These are phyloP conservation scores for Saccharomycopsis sp. DNA, from an alignment of 805 yeast species.

Conservation along the genomic window DNA sequence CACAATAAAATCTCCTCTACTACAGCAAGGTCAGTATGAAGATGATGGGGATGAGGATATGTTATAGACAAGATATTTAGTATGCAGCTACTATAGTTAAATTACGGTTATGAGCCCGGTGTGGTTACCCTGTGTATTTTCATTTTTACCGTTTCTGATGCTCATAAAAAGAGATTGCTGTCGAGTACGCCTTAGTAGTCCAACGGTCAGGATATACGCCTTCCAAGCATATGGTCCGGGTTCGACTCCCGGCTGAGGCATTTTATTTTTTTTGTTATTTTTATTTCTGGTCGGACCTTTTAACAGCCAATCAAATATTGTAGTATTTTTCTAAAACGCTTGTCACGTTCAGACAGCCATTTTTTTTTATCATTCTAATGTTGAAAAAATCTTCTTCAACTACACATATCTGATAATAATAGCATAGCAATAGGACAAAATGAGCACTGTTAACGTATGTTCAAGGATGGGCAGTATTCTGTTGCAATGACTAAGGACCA, in stretches of 20 bases:
- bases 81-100: too few species aligned
- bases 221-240: constrained; percentile 22
- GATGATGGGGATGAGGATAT: too few species aligned
- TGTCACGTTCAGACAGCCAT: background rate
- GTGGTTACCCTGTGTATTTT: too few species aligned
- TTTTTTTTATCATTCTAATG: background rate
- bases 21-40: too few species aligned
- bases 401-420: background rate
- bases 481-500: background rate
- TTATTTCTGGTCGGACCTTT: background rate
- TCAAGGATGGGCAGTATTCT: background rate
- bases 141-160: too few species aligned
- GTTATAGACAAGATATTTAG: too few species aligned
- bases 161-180: too few species aligned
- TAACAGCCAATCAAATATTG: background rate
- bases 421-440: too few species aligned
- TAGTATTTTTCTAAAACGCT: background rate
- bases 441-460: constrained; percentile 8
- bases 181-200: too few species aligned
- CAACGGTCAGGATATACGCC: constrained; percentile 22
- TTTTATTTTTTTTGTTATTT: constrained; percentile 11
- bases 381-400: background rate
- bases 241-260: constrained; percentile 21
- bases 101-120: too few species aligned
- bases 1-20: too few species aligned